Evolutionary conservation across 306 rosid genomes (phyloP), one percentile per base, ranked within the genome.

Genomic region (Canavalia ensiformis): DNA sequence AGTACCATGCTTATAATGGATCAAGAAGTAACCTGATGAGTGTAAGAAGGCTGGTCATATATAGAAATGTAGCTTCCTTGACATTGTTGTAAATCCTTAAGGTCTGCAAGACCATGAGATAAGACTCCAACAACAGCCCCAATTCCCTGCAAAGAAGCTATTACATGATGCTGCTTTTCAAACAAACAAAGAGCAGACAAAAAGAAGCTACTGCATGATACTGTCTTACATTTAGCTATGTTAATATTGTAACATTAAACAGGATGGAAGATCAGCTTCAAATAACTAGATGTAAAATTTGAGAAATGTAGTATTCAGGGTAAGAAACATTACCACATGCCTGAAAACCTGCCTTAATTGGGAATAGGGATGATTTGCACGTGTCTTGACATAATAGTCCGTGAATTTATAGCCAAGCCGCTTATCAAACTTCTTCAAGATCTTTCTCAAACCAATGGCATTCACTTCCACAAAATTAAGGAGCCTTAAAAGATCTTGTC

Each of bases 291-390:
- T 55, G 25, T 28, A 25, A 39, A 65, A 44, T 18, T 30, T 13
- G 49, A 67, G 44, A 64, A 41, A 71, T 55, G 30, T 68, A 13
- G 7, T 57, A 5, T 5, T 49, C 5, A 76, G 46, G 49, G 12
- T 46, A 47, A 74, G 88, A 35, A 67, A 25, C 75, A 89, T 87
- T 93, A 95, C 99, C 98, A 92, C 99, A 66, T 95, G 99, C 90
- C 90, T 90, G 86, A 90, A 92, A 77, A 95, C 94, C 94, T 95
- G 98, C 82, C 92, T 94, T 78, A 95, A 89, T 84, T 93, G 99
- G 29, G 99, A 95, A 86, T 95, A 93, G 5, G 99, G 99, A 87
- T 95, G 99, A 86, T 95, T 95, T 60, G 98, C 97, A 0, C 99
- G 97, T 8, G 99, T 95, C 87, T 92, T 89, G 75, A 95, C 96